Percentiles rank a stretch among this genome's conserved stretches.
Conservation (phyloP, 345 rosid species). For the Syzygium grande region DNA sequence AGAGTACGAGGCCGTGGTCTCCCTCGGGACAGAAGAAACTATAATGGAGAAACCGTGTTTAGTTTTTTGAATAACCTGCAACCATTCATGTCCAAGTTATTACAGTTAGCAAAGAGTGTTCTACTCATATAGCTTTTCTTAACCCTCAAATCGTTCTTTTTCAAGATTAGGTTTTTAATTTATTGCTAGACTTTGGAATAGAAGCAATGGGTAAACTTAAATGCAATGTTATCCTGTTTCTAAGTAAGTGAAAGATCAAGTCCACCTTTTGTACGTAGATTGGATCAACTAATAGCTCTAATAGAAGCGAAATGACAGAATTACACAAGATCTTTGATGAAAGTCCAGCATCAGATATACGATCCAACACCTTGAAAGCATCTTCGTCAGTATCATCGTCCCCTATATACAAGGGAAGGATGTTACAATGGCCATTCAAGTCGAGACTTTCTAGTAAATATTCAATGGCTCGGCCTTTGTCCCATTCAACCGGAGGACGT, state of each 20-base stretch:
- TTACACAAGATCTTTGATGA: background rate
- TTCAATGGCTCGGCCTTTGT: slow-evolving; percentile 40
- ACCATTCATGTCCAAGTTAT: background rate
- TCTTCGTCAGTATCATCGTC: slow-evolving; percentile 41
- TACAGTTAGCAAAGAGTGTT: background rate
- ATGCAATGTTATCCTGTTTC: background rate
- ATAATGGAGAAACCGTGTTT: slow-evolving; percentile 29
- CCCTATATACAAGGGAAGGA: slow-evolving; percentile 38
- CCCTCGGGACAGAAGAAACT: slow-evolving; percentile 33
- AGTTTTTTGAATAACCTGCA: slow-evolving; percentile 20
- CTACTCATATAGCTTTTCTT: background rate
- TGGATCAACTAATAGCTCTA: background rate
- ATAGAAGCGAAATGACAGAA: background rate
- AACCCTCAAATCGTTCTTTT: background rate
- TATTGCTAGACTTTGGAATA: background rate
- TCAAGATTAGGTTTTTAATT: background rate
- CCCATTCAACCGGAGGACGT: slow-evolving; percentile 42
- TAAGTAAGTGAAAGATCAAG: background rate
- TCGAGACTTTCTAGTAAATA: slow-evolving; percentile 33
- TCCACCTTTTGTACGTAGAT: background rate
- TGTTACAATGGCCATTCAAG: slow-evolving; percentile 10
- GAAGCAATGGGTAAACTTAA: background rate
- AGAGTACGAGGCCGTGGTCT: slow-evolving; percentile 28
- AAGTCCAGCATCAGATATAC: background rate
- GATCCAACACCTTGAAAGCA: slow-evolving; percentile 32